Base-by-base conservation (phyloP, 2,329 filamentous ascomycete genomes). In the Lachnellula hyalina region DNA sequence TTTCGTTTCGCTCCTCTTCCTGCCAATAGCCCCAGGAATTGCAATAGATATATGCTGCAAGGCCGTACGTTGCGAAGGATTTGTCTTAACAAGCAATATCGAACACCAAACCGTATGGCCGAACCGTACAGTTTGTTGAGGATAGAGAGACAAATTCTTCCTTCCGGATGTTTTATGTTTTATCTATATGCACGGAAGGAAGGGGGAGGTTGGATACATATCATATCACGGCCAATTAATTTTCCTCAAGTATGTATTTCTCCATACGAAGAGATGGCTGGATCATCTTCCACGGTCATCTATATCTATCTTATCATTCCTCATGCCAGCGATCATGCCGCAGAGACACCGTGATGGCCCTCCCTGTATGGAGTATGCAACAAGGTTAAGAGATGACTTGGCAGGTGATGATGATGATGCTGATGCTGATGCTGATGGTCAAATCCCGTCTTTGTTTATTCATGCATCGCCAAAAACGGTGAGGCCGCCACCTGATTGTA, bases 181-280 rank as follows among this genome's bases (percentile, higher is more conserved):
- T 63, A 60, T 55, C 47, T 53, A 57, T 44, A 58, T 58, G 61
- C 61, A 59, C 60, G 55, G 11, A 36, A 17, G n/a, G 14, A 41
- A 38, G 53, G 48, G 56, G 61, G 60, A 58, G 60, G 52, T 61
- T 55, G 62, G 21, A n/a, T 44, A 19, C 41, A 44, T 44, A 44
- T 44, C 41, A 61, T 54, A 55, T 59, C 55, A 51, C 52, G 32
- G 52, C 53, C 56, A 57, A 34, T 58, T 56, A 57, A 52, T 51
- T 44, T 48, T 28, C 21, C 25, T 23, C 28, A 52, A 36, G 44
- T 53, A 48, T 34, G 28, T 44, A 42, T 34, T 46, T 36, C 45
- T 44, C 19, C 53, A 49, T 55, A 52, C 23, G 46, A 34, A 54
- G 38, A 19, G 47, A 47, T 50, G 42, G 42, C 51, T 34, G 51